A percentile compares a stretch with the other conserved stretches of the same genome.
Evolutionary conservation across 2,329 filamentous ascomycete genomes (phyloP).

Genomic region (Aurifilum marmelostoma): DNA sequence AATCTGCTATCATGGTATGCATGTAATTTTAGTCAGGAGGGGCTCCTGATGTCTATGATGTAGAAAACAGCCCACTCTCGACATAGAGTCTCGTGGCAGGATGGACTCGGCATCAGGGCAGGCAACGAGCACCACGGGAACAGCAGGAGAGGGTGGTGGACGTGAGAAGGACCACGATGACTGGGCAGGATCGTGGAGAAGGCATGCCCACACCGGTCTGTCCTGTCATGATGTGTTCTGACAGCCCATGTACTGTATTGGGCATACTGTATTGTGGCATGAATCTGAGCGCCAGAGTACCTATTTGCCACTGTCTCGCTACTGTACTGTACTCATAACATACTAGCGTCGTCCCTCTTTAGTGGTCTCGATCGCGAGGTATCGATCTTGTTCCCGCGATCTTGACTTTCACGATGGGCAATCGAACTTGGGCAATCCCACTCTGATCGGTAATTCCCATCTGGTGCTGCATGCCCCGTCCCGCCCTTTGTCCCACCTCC

Average conservation of each 20-base stretch:
- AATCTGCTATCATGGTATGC: not conserved
- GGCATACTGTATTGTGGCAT: too few species aligned
- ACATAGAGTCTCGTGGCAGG: not conserved
- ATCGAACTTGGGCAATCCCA: not conserved
- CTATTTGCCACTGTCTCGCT: conserved; percentile 1
- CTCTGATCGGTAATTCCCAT: not conserved
- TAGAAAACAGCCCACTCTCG: not conserved
- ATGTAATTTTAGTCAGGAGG: not conserved
- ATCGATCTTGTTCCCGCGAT: not conserved
- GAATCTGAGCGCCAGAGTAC: too few species aligned
- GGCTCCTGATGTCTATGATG: not conserved
- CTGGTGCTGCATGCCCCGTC: not conserved
- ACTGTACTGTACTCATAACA: not conserved
- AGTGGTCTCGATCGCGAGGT: not conserved
- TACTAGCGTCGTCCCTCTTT: not conserved
- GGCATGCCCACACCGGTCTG: not conserved
- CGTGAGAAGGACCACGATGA: not conserved
- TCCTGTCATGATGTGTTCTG: too few species aligned
- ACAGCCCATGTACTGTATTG: too few species aligned
- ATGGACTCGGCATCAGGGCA: not conserved
- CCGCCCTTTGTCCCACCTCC: not conserved
- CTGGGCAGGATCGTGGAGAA: not conserved
- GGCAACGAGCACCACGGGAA: not conserved
- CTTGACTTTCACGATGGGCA: not conserved
- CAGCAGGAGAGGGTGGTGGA: too few species aligned